Evolutionary conservation across 1,284 basidiomycete genomes (phyloP), one percentile per base, ranked within the genome.

Genomic region (Ustilago curta): DNA sequence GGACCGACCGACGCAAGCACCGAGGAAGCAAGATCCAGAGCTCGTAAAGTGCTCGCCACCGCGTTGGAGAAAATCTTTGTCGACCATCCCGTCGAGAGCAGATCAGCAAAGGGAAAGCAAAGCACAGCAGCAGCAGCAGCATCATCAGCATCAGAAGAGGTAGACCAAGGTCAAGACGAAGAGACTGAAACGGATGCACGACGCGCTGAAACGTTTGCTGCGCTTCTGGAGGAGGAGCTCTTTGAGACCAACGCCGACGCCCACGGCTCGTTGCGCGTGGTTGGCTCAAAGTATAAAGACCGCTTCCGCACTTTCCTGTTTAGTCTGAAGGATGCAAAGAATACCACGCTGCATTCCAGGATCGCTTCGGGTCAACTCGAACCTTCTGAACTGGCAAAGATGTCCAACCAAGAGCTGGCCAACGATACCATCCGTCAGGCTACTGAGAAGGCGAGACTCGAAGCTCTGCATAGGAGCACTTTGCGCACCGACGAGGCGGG

Each of bases 241-340:
- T 82, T 75, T 44, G 66, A 79, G 31, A 39, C 52, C 21, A 64
- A 69, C 29, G 72, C 75, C 29, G 80, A 82, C 31, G 11, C 37
- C 4, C 58, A 58, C 29, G 61, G 64, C 32, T 63, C 61, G 42
- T 48, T 64, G 2, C 60, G 59, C 16, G 39, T 64, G 11, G 59
- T 70, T 43, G 59, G 63, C 29, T 21, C 57, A 31, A 64, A 64
- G 57, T 84, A 84, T 61, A 81, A 81, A 49, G 82, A 84, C 50
- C 73, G 77, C 18, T 81, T 84, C 55, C 79, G 82, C 47, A 77
- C 80, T 21, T 69, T 84, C n/a, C 50, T 78, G 42, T 84, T 84
- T 66, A 83, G 77, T 70, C 74, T 84, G 31, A 83, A 82, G 60
- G 83, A 84, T 70, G 61, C 73, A 40, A 78, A 72, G 45, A 84